A percentile compares a stretch with the other conserved stretches of the same genome.
phyloP scores from a whole-genome alignment of 805 yeast species.

The Teunomyces cretensis region DNA sequence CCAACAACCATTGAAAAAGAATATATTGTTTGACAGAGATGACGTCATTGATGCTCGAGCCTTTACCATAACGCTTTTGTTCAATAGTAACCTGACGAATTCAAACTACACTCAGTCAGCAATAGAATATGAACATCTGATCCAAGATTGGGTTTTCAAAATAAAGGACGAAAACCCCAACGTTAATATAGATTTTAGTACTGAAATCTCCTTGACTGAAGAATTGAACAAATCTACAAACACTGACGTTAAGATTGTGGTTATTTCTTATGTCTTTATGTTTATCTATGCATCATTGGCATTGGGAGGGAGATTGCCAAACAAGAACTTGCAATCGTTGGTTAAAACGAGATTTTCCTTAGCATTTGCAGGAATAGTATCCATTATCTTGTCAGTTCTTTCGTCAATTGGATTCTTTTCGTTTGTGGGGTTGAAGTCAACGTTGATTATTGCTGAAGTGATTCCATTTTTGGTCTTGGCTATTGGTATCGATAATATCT shows the following conservation, averaged over 20 bases:
- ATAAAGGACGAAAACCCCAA: slow-evolving; percentile 52
- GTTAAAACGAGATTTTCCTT: slow-evolving; percentile 64
- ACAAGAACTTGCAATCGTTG: slow-evolving; percentile 30
- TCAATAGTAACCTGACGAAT: slow-evolving; percentile 52
- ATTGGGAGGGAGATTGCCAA: slow-evolving; percentile 60
- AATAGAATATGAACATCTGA: slow-evolving; percentile 66
- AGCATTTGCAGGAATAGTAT: slow-evolving; percentile 80
- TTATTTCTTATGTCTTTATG: slow-evolving; percentile 80
- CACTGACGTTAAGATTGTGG: slow-evolving; percentile 70
- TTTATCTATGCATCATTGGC: slow-evolving; percentile 85
- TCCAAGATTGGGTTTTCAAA: slow-evolving; percentile 53
- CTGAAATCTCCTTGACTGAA: slow-evolving; percentile 80
- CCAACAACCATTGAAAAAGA: slow-evolving; percentile 82
- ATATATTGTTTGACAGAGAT: slow-evolving; percentile 56
- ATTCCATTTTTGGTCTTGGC: slow-evolving; percentile 92
- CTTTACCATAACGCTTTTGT: slow-evolving; percentile 69
- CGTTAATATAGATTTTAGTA: slow-evolving; percentile 67
- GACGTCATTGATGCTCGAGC: slow-evolving; percentile 65
- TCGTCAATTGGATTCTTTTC: slow-evolving; percentile 84
- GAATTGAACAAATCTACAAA: slow-evolving; percentile 82
- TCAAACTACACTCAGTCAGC: slow-evolving; percentile 38
- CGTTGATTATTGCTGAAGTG: slow-evolving; percentile 93
- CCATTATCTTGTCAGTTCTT: slow-evolving; percentile 76
- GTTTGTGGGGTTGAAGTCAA: slow-evolving; percentile 74
- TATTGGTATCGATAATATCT: slow-evolving; percentile 94